These are phyloP conservation scores for Aspergillus persii DNA, from an alignment of 2,329 filamentous ascomycete genomes.

Conservation along the genomic window DNA sequence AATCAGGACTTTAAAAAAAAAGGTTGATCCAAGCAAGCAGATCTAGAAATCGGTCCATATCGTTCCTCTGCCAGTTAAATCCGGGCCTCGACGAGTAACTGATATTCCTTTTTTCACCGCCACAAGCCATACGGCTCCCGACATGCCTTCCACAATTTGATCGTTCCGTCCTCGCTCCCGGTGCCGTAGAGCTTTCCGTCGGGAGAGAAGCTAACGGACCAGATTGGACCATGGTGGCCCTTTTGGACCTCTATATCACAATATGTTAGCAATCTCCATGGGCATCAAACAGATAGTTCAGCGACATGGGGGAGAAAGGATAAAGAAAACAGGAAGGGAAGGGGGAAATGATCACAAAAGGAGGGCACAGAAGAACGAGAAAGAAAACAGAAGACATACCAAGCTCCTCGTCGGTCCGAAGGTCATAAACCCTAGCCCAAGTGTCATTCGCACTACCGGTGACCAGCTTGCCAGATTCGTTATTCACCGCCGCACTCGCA, in stretches of 20 bases:
- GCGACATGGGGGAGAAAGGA: neutral
- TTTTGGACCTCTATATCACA: conserved; percentile 73
- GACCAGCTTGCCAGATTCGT: conserved; percentile 76
- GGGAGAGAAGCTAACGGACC: conserved; percentile 91
- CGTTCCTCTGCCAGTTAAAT: too few species aligned
- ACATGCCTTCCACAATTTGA: conserved; percentile 81
- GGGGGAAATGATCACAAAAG: neutral
- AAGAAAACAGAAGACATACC: conserved; percentile 43
- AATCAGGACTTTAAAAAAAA: too few species aligned
- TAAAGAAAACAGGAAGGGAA: neutral
- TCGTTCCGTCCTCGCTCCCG: conserved; percentile 93
- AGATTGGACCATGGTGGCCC: conserved; percentile 95
- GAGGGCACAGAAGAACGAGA: neutral
- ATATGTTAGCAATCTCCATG: neutral
- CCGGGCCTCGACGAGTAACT: too few species aligned
- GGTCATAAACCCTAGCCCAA: conserved; percentile 93
- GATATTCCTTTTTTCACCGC: conserved; percentile 44
- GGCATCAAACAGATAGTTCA: too few species aligned
- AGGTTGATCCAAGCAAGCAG: too few species aligned
- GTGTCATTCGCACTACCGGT: conserved; percentile 90
- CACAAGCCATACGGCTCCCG: conserved; percentile 64
- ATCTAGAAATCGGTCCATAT: too few species aligned
- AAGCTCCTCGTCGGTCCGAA: conserved; percentile 77
- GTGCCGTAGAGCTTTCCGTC: conserved; percentile 96
- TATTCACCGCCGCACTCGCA: conserved; percentile 84